phyloP scores from a whole-genome alignment of 129 eudicot genomes.

The Silybum marianum region DNA sequence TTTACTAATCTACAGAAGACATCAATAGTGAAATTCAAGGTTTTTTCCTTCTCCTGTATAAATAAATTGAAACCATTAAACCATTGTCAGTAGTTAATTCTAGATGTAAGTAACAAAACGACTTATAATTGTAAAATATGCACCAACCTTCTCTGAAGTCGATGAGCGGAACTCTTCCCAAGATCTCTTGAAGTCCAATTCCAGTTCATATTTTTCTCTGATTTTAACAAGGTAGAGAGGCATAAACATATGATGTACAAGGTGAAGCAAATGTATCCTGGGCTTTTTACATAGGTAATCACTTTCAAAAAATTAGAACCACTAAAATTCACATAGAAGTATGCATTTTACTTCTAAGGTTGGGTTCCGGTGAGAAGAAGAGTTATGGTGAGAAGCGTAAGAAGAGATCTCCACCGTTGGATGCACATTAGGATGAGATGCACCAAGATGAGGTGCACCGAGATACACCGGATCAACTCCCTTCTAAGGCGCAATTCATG shows the following conservation, averaged over 20 bases:
- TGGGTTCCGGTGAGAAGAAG: too few species aligned
- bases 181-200: conserved; percentile 89
- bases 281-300: conserved; percentile 11
- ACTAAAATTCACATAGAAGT: background rate
- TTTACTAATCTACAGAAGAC: conserved; percentile 95
- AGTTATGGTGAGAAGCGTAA: too few species aligned
- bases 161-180: conserved; percentile 98
- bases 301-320: conserved; percentile 1
- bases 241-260: conserved; percentile 16
- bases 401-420: too few species aligned
- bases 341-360: too few species aligned
- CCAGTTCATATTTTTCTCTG: conserved; percentile 89
- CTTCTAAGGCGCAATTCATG: too few species aligned
- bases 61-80: conserved; percentile 24
- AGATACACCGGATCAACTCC: too few species aligned
- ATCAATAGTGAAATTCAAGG: conserved; percentile 85
- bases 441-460: too few species aligned
- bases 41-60: conserved; percentile 93
- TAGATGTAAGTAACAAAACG: background rate
- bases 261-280: too few species aligned
- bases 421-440: too few species aligned
- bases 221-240: conserved; percentile 29
- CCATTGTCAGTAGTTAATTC: background rate
- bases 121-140: background rate
- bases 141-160: conserved; percentile 78